phyloP scores from a whole-genome alignment of 345 rosid species.

The Gossypium stocksii region DNA sequence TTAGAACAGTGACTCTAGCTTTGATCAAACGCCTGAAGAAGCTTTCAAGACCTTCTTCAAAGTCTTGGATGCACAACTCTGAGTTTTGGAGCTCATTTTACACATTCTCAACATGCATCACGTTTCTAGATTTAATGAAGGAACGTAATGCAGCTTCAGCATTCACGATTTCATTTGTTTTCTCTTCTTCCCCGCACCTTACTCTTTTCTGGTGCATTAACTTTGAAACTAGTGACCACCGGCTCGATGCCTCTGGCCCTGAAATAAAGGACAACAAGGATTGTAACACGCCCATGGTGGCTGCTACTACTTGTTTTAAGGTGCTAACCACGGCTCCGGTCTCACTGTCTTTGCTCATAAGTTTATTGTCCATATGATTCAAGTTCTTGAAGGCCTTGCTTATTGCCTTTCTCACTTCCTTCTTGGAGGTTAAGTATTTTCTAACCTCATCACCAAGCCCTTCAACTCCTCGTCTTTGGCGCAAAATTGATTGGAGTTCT shows the following conservation, averaged over 20 bases:
- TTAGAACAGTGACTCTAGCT: too few relatives aligned
- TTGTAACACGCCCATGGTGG: slow-evolving; percentile 23
- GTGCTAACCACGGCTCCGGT: not conserved
- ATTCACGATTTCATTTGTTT: too few relatives aligned
- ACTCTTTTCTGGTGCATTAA: slow-evolving; percentile 28
- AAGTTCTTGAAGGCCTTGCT: slow-evolving; percentile 31
- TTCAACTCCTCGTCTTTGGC: slow-evolving; percentile 14
- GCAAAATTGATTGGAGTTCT: slow-evolving; percentile 14
- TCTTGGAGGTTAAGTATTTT: slow-evolving; percentile 41
- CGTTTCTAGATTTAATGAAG: too few relatives aligned
- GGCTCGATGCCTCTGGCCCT: slow-evolving; percentile 22
- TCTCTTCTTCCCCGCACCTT: too few relatives aligned
- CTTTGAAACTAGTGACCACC: slow-evolving; percentile 34
- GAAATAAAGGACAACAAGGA: slow-evolving; percentile 34
- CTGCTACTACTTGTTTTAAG: slow-evolving; percentile 28
- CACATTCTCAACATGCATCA: too few relatives aligned
- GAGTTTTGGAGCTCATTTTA: too few relatives aligned
- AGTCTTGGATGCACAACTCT: too few relatives aligned
- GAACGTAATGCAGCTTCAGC: too few relatives aligned
- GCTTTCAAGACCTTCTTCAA: too few relatives aligned
- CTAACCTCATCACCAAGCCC: too few relatives aligned
- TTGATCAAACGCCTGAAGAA: too few relatives aligned
- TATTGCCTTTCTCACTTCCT: slow-evolving; percentile 33
- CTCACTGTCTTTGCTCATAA: not conserved
- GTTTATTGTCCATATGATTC: slow-evolving; percentile 21